Conservation (phyloP, 192 early-diverging fungal genomes). For the Linderina pennispora region DNA sequence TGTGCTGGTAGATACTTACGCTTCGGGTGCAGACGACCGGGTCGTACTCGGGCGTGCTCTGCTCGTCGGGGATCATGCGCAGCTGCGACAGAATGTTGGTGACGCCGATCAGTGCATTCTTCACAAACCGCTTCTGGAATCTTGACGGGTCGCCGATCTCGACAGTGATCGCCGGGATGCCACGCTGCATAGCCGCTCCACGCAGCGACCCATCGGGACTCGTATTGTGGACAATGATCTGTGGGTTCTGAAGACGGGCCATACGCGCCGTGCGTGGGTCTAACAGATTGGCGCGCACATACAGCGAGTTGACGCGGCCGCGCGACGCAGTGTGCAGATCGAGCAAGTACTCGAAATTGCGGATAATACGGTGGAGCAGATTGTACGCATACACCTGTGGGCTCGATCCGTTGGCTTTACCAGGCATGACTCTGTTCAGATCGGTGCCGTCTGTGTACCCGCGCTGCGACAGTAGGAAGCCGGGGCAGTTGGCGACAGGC, state of each 20-base stretch:
- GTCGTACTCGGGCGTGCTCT: conserved; percentile 48
- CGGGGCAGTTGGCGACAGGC: conserved; percentile 82
- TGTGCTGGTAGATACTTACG: not conserved
- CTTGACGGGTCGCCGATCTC: conserved; percentile 87
- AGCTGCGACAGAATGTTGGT: conserved; percentile 57
- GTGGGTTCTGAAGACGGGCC: conserved; percentile 84
- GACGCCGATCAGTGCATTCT: conserved; percentile 55
- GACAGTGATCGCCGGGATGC: conserved; percentile 83
- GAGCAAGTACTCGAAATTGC: conserved; percentile 77
- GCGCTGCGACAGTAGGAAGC: conserved; percentile 70
- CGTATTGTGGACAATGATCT: conserved; percentile 71
- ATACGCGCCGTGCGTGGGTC: conserved; percentile 62
- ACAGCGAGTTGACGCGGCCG: conserved; percentile 81
- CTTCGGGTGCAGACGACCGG: conserved; percentile 58
- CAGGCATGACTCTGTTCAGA: conserved; percentile 83
- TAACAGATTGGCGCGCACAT: conserved; percentile 83
- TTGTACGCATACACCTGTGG: conserved; percentile 81
- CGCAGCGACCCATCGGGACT: conserved; percentile 71
- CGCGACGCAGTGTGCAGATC: conserved; percentile 86
- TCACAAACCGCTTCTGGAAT: conserved; percentile 81
- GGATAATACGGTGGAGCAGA: conserved; percentile 71
- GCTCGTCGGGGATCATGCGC: conserved; percentile 57
- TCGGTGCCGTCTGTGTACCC: conserved; percentile 86
- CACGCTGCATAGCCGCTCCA: conserved; percentile 65
- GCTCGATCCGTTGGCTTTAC: conserved; percentile 65